Evolutionary conservation across 352 stramenopile genomes (phyloP).

Genomic region (Globisporangium okanoganense): DNA sequence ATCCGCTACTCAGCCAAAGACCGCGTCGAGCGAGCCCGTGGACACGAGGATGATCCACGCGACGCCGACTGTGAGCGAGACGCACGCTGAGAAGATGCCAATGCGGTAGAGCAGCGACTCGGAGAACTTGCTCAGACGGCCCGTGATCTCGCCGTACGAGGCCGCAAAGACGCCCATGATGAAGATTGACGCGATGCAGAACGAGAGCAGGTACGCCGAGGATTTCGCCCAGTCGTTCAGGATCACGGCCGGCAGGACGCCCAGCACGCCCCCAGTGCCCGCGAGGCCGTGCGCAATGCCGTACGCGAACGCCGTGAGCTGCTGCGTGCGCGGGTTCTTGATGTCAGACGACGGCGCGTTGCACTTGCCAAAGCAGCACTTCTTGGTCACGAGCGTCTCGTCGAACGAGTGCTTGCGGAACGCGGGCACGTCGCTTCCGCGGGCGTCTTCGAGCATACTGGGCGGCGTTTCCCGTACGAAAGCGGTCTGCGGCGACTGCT

Average conservation of each 20-base stretch:
- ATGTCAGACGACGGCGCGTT: conserved; percentile 36
- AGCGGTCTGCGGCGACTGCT: neutral
- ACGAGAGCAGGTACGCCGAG: conserved; percentile 70
- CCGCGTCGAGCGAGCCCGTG: conserved; percentile 43
- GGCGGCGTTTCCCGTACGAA: neutral
- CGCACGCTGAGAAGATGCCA: conserved; percentile 48
- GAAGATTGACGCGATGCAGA: conserved; percentile 81
- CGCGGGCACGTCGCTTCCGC: neutral
- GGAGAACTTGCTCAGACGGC: conserved; percentile 31
- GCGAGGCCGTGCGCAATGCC: conserved; percentile 22
- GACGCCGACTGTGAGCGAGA: conserved; percentile 55
- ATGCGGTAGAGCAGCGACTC: conserved; percentile 42
- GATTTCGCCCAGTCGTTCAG: conserved; percentile 60
- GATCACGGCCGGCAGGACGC: conserved; percentile 76
- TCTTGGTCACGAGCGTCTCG: conserved; percentile 29
- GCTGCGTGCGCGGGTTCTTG: conserved; percentile 41
- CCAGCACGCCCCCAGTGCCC: conserved; percentile 49
- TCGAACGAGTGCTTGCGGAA: conserved; percentile 26
- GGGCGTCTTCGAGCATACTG: neutral
- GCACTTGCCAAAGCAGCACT: conserved; percentile 41
- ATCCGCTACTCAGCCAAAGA: neutral
- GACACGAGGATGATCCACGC: conserved; percentile 58
- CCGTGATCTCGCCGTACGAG: conserved; percentile 64
- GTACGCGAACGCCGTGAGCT: conserved; percentile 54
- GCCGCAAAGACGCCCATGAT: conserved; percentile 86